Conservation (phyloP, 1,139 yeast genomes). For the Pichia sp. region DNA sequence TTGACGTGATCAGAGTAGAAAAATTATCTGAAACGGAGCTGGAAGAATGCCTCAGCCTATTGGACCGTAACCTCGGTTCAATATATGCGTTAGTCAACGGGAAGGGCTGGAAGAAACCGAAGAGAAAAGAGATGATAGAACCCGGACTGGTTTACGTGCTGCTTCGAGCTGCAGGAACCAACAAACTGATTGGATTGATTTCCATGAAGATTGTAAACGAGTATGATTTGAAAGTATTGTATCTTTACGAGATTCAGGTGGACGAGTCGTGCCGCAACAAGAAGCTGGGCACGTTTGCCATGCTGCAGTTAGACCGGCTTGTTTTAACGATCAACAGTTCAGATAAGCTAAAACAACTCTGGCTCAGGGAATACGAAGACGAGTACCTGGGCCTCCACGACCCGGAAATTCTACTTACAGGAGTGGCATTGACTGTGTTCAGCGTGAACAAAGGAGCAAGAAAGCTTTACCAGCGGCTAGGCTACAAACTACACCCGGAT, state of each 20-base stretch:
- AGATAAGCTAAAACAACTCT: constrained; percentile 11
- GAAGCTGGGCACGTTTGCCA: constrained; percentile 34
- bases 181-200: constrained; percentile 14
- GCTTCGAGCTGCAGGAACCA: background rate
- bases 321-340: constrained; percentile 24
- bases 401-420: constrained; percentile 22
- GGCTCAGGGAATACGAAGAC: constrained; percentile 11
- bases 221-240: constrained; percentile 35
- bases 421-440: constrained; percentile 49
- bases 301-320: constrained; percentile 35
- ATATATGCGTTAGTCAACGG: constrained; percentile 18
- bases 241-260: constrained; percentile 48
- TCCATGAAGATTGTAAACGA: constrained; percentile 31
- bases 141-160: constrained; percentile 32
- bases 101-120: constrained; percentile 36
- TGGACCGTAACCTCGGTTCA: constrained; percentile 19
- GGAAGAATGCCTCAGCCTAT: constrained; percentile 9
- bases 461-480: constrained; percentile 38
- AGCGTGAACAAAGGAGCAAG: constrained; percentile 41
- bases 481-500: constrained; percentile 7
- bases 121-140: constrained; percentile 41
- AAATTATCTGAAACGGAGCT: constrained; percentile 5
- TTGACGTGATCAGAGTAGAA: background rate
- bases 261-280: constrained; percentile 32
- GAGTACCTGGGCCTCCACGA: constrained; percentile 8